These are phyloP conservation scores for Lasiodiplodia citricola DNA, from an alignment of 2,329 filamentous ascomycete genomes.

Conservation along the genomic window DNA sequence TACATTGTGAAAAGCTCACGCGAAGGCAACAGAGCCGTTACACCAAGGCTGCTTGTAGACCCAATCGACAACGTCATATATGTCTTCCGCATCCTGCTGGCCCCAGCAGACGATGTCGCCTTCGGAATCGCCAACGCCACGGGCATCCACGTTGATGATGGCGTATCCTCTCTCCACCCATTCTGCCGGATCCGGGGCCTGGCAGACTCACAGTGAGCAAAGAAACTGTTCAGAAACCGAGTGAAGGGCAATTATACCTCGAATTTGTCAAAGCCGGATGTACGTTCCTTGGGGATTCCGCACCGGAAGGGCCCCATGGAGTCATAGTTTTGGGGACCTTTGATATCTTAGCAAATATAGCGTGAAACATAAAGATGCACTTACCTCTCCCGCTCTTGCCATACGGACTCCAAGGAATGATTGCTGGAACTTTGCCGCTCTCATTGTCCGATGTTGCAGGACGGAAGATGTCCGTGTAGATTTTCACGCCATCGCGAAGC, in stretches of 20 bases:
- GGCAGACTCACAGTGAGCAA: neutral
- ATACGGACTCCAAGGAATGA: constrained; percentile 53
- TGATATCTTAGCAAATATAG: neutral
- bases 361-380: neutral
- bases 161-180: constrained; percentile 45
- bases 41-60: constrained; percentile 52
- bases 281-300: constrained; percentile 38
- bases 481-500: constrained; percentile 48
- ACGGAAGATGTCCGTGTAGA: constrained; percentile 55
- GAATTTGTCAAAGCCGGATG: constrained; percentile 49
- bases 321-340: constrained; percentile 5
- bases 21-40: constrained; percentile 52
- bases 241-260: constrained; percentile 33
- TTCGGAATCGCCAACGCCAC: constrained; percentile 42
- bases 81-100: constrained; percentile 50
- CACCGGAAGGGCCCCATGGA: constrained; percentile 18
- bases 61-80: constrained; percentile 53
- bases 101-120: constrained; percentile 32
- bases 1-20: constrained; percentile 25
- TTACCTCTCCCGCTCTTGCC: constrained; percentile 43
- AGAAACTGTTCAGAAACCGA: fast-evolving
- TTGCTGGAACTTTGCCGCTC: constrained; percentile 45
- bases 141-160: constrained; percentile 41
- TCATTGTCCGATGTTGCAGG: constrained; percentile 39
- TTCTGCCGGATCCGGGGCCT: constrained; percentile 46